A percentile compares a stretch with the other conserved stretches of the same genome.
These are phyloP conservation scores for Ceratocystis smalleyi DNA, from an alignment of 2,329 filamentous ascomycete genomes.

Conservation along the genomic window DNA sequence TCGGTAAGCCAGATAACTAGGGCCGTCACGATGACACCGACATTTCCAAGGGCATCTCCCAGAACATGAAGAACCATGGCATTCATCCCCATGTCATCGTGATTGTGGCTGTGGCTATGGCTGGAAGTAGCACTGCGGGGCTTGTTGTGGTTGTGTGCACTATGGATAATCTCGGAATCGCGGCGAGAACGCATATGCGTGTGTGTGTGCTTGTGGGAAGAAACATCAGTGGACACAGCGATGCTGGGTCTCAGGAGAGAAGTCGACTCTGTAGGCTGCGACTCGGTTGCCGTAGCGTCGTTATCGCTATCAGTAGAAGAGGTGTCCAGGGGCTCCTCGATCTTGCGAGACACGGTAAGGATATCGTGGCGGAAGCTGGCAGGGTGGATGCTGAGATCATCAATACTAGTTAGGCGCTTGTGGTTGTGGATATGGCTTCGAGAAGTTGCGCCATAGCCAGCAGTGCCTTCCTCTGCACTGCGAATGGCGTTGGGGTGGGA, in stretches of 20 bases:
- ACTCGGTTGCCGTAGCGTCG: conserved; percentile 20
- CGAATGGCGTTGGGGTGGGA: conserved; percentile 19
- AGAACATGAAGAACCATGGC: conserved; percentile 63
- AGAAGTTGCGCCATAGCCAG: conserved; percentile 24
- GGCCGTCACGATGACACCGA: conserved; percentile 70
- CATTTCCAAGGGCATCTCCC: conserved; percentile 71
- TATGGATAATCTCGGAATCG: conserved; percentile 43
- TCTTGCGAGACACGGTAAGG: conserved; percentile 47
- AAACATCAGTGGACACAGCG: conserved; percentile 21
- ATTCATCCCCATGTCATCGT: conserved; percentile 90
- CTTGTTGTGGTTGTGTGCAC: conserved; percentile 65
- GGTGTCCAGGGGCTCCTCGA: conserved; percentile 26
- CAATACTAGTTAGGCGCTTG: conserved; percentile 46
- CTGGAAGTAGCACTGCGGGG: conserved; percentile 44
- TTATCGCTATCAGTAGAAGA: conserved; percentile 29
- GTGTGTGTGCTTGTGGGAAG: conserved; percentile 17
- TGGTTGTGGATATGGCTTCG: conserved; percentile 27
- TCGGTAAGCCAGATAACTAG: conserved; percentile 83
- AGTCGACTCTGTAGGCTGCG: conserved; percentile 30
- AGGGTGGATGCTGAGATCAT: conserved; percentile 72
- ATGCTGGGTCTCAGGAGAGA: conserved; percentile 32
- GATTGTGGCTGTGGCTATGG: conserved; percentile 56
- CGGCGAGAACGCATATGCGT: conserved; percentile 21
- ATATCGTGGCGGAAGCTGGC: conserved; percentile 85
- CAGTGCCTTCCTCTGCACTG: conserved; percentile 35